Evolutionary conservation across 1,139 yeast genomes (phyloP).

Genomic region (Entelexis sorbosivorans): DNA sequence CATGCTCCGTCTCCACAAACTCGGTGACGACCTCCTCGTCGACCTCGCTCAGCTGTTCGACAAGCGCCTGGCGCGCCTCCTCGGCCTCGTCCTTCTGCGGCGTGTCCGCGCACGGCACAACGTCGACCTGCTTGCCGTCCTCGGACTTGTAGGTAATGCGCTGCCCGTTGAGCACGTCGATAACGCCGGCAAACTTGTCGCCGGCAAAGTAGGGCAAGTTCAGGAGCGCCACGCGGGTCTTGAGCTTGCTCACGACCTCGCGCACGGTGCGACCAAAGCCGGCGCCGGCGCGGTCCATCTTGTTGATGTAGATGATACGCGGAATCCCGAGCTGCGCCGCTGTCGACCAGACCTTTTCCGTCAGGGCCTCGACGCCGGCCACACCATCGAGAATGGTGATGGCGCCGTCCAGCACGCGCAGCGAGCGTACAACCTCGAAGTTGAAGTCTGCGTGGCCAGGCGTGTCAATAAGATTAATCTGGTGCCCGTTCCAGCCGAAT

Average conservation of each 20-base stretch:
- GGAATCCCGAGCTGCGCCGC: constrained; percentile 62
- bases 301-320: constrained; percentile 67
- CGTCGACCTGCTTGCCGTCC: constrained; percentile 48
- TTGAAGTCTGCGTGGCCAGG: constrained; percentile 99
- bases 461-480: constrained; percentile 82
- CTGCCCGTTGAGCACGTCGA: constrained; percentile 66
- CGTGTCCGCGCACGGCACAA: constrained; percentile 33
- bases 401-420: constrained; percentile 86
- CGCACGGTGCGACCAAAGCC: constrained; percentile 83
- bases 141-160: constrained; percentile 47
- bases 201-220: constrained; percentile 65
- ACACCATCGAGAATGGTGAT: constrained; percentile 89
- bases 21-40: constrained; percentile 70
- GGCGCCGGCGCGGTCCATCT: constrained; percentile 95
- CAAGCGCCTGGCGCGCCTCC: constrained; percentile 45
- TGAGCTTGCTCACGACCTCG: constrained; percentile 69
- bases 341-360: constrained; percentile 93
- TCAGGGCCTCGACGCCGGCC: constrained; percentile 97
- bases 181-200: constrained; percentile 60
- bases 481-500: constrained; percentile 68
- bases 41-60: constrained; percentile 73
- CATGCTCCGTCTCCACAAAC: constrained; percentile 46
- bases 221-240: constrained; percentile 60
- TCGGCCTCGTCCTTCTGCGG: constrained; percentile 25
- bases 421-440: constrained; percentile 81